Percentiles rank a stretch among this genome's conserved stretches.
Evolutionary conservation across 1,284 basidiomycete species (phyloP).

Genomic region (Abortiporus biennis): DNA sequence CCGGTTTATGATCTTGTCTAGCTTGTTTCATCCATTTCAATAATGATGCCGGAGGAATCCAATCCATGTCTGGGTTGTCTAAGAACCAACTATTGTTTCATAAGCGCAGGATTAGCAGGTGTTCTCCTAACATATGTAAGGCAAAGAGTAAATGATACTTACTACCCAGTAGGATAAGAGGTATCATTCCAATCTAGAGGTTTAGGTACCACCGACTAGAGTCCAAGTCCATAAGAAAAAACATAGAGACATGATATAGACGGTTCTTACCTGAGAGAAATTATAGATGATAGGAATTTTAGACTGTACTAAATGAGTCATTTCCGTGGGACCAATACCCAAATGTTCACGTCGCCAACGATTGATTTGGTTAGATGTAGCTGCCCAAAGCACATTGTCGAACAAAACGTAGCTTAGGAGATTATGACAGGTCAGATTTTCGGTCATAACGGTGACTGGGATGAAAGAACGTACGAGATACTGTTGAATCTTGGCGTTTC

Average conservation of each 20-base stretch:
- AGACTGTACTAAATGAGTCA: constrained; percentile 60
- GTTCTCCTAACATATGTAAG: background rate
- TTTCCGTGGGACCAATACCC: constrained; percentile 50
- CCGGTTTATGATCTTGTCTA: constrained; percentile 47
- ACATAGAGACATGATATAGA: background rate
- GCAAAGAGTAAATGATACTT: constrained; percentile 14
- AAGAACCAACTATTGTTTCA: constrained; percentile 49
- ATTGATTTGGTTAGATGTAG: constrained; percentile 70
- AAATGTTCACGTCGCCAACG: constrained; percentile 60
- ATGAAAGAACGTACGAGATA: constrained; percentile 35
- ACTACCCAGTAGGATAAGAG: constrained; percentile 58
- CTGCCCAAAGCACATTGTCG: constrained; percentile 75
- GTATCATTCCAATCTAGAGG: constrained; percentile 76
- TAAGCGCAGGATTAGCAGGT: no score
- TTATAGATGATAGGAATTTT: constrained; percentile 74
- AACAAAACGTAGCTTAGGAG: constrained; percentile 58
- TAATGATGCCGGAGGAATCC: constrained; percentile 49
- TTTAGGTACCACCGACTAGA: constrained; percentile 56
- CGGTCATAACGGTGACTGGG: background rate
- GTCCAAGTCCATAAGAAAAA: background rate
- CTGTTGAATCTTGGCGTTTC: constrained; percentile 47
- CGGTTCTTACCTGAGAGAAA: constrained; percentile 32
- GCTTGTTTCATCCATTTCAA: constrained; percentile 53
- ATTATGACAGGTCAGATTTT: background rate
- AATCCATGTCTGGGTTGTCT: constrained; percentile 54